Evolutionary conservation across 345 rosid species (phyloP).

Genomic region (Pugionium cornutum): DNA sequence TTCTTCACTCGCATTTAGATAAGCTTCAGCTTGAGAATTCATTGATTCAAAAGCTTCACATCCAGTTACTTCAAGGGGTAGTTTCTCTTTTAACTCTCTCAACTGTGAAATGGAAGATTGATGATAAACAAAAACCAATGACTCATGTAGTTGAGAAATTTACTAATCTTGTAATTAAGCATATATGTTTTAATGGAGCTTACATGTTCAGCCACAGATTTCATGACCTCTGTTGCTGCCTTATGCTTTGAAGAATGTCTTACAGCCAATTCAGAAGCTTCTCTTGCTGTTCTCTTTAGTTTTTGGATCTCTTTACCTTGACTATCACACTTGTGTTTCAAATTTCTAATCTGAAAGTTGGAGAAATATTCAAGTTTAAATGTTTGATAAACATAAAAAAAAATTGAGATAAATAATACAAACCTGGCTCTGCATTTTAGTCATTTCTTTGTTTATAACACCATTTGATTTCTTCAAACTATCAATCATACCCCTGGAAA

Average conservation of each 20-base stretch:
- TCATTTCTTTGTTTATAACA: constrained; percentile 69
- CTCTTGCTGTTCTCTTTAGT: constrained; percentile 50
- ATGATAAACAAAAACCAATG: neutral
- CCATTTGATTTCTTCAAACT: constrained; percentile 88
- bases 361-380: neutral
- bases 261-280: constrained; percentile 50
- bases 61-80: constrained; percentile 57
- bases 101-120: constrained; percentile 48
- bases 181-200: neutral
- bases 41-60: constrained; percentile 58
- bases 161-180: neutral
- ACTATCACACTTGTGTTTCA: constrained; percentile 64
- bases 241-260: constrained; percentile 56
- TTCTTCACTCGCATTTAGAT: constrained; percentile 39
- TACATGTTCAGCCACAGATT: constrained; percentile 43
- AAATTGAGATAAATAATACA: neutral
- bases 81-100: constrained; percentile 54
- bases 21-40: constrained; percentile 58
- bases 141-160: neutral
- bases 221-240: constrained; percentile 59
- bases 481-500: constrained; percentile 72
- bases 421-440: constrained; percentile 77
- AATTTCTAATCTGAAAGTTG: constrained; percentile 52
- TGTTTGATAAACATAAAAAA: neutral
- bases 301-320: constrained; percentile 68